phyloP scores from a whole-genome alignment of 768 basidiomycete species.

The Sporobolomyces roseus region DNA sequence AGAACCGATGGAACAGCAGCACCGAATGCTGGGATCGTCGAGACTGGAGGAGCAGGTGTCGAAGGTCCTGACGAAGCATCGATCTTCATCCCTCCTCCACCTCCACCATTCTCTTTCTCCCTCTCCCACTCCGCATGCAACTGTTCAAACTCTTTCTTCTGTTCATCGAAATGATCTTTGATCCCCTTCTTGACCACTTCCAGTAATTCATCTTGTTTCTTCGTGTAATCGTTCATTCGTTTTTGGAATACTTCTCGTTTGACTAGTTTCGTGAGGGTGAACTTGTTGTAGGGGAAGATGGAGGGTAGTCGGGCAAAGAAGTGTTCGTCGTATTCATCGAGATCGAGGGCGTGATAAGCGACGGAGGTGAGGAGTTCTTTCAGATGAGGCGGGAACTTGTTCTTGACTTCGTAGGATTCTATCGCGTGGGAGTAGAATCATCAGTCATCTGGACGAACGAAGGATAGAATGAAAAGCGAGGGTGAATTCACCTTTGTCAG shows the following conservation, averaged over 20 bases:
- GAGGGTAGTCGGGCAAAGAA: constrained; percentile 85
- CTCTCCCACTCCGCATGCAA: constrained; percentile 1
- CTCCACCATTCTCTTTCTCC: not conserved
- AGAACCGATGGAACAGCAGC: not conserved
- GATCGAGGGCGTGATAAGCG: constrained; percentile 69
- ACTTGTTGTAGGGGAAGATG: constrained; percentile 90
- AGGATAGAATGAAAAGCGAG: not conserved
- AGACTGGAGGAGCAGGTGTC: not conserved
- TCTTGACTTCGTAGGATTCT: constrained; percentile 77
- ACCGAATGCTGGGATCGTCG: constrained; percentile 2
- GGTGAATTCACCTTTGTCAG: constrained; percentile 39
- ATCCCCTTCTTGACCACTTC: constrained; percentile 62
- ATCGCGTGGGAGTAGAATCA: constrained; percentile 44
- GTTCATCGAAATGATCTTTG: constrained; percentile 60
- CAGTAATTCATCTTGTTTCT: constrained; percentile 67
- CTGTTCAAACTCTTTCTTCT: constrained; percentile 56
- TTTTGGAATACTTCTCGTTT: constrained; percentile 79
- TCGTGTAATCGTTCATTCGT: constrained; percentile 63
- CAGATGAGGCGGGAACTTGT: constrained; percentile 79
- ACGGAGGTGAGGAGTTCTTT: constrained; percentile 68
- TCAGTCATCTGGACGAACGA: not conserved
- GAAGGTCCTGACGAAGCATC: constrained; percentile 6
- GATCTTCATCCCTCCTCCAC: not conserved
- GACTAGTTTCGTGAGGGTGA: constrained; percentile 96
- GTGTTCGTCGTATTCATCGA: constrained; percentile 86